Evolutionary conservation across 192 early-diverging fungal species (phyloP), one percentile per base, ranked within the genome.

Genomic region (Coemansia sp.): DNA sequence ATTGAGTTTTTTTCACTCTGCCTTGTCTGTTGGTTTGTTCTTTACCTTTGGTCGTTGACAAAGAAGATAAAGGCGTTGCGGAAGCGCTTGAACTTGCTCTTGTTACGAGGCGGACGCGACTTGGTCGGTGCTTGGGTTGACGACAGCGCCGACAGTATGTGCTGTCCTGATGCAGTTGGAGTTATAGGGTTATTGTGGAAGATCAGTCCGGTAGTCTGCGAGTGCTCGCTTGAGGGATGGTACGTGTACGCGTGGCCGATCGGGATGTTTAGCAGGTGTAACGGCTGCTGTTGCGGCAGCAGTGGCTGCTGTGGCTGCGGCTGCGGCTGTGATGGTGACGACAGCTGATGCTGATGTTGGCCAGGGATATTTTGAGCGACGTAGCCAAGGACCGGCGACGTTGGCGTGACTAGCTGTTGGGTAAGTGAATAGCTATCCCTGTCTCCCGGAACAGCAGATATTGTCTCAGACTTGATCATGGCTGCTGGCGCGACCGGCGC

Each of bases 21-120:
- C 24, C 17, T 48, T 33, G 32, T 8, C 19, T 53, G 14, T 53
- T 17, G 50, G 48, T 26, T 52, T 19, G 22, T 17, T 8, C 35
- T 15, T 59, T 82, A 71, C 67, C 81, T 70, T 63, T 79, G 76
- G 54, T 82, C 75, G 60, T 82, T 82, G 57, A 82, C 81, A 63
- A 58, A 82, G 61, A 63, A 82, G 33, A 82, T 82, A 54, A 79
- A 82, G 26, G 81, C 76, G 22, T 82, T 82, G 37, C 81, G 75
- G 41, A 82, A 82, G 53, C 81, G 81, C 44, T 82, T 82, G 50
- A 78, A 82, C 55, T 77, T 77, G 68, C 65, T 82, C 41, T 80
- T 70, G 61, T 80, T 80, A 38, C 76, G 70, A 40, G 76, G 63
- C 8, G 66, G 58, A 11, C 71, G 70, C 10, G 56, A 38, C 48